Percentiles rank a stretch among this genome's conserved stretches.
Evolutionary conservation across 768 basidiomycete genomes (phyloP).

Genomic region (Pulveroboletus sp.): DNA sequence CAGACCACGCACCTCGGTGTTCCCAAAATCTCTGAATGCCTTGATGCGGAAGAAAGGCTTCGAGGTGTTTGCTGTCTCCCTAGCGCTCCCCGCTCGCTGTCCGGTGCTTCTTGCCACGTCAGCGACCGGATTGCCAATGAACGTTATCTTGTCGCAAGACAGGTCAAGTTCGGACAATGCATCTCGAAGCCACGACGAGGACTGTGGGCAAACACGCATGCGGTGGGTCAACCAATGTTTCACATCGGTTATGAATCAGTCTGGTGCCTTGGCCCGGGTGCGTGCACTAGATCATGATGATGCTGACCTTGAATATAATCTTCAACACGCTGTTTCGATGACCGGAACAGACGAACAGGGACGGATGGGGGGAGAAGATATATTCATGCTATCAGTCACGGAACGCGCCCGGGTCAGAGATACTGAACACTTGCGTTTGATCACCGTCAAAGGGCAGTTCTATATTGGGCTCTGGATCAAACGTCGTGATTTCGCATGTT

Average conservation of each 20-base stretch:
- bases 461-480: conserved; percentile 75
- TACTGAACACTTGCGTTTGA: conserved; percentile 41
- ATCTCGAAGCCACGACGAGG: conserved; percentile 91
- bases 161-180: conserved; percentile 89
- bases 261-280: not conserved
- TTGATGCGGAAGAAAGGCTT: conserved; percentile 76
- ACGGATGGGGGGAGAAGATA: not conserved
- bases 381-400: conserved; percentile 6
- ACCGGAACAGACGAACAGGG: not conserved
- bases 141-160: conserved; percentile 78
- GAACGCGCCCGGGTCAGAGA: not conserved
- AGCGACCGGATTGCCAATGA: conserved; percentile 67
- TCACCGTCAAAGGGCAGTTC: conserved; percentile 75
- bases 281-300: not conserved
- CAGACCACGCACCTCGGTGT: conserved; percentile 58
- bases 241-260: not conserved
- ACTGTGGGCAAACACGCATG: conserved; percentile 23
- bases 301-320: conserved; percentile 76
- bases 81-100: conserved; percentile 10
- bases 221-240: not conserved
- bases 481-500: conserved; percentile 81
- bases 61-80: not conserved
- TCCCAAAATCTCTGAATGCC: conserved; percentile 78
- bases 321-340: conserved; percentile 53
- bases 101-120: conserved; percentile 14